Base-by-base conservation (phyloP, 2,329 filamentous ascomycete genomes). In the Simplicillium sp. region DNA sequence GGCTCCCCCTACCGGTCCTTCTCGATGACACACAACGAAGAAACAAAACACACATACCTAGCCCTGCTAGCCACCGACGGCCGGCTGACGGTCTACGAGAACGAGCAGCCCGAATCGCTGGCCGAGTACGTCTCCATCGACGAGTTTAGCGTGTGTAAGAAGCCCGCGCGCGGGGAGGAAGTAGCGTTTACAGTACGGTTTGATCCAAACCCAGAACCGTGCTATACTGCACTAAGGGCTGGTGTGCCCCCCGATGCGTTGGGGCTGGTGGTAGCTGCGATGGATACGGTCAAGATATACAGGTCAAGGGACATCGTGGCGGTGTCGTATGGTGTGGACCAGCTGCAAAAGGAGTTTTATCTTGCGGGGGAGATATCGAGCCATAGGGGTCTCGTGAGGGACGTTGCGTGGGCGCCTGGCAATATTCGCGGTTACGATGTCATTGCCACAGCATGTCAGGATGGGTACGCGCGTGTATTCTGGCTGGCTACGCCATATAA, bases 341-440 rank as follows among this genome's bases (percentile, higher is more conserved):
- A 60, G 66, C 80, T 64, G 64, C 77, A 56, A 67, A 84, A 85
- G 46, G 83, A 87, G 44, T 94, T 97, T 56, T 95, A 94, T 57
- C 76, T 86, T 7, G 88, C 88, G 1, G 80, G 82, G 15, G 83
- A 88, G 54, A 67, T 97, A 13, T 69, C 70, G 25, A 80, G 80
- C 2, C 85, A 95, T 51, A 72, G 77, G 7, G 80, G 82, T 1
- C 71, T 97, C 32, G 84, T 96, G 7, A 75, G 90, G 37, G 89
- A 96, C 57, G 77, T 96, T 2, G 82, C 87, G 2, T 98, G 92
- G 92, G 87, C 90, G 1, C 84, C 88, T 37, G 90, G 88, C 11
- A 94, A 88, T 48, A 87, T 94, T 52, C 71, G 89, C 32, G 90
- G 90, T 1, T 90, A 87, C 58, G 92, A 98, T 59, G 75, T 90